These are phyloP conservation scores for Populus davidiana DNA, from an alignment of 345 rosid genomes.

Conservation along the genomic window DNA sequence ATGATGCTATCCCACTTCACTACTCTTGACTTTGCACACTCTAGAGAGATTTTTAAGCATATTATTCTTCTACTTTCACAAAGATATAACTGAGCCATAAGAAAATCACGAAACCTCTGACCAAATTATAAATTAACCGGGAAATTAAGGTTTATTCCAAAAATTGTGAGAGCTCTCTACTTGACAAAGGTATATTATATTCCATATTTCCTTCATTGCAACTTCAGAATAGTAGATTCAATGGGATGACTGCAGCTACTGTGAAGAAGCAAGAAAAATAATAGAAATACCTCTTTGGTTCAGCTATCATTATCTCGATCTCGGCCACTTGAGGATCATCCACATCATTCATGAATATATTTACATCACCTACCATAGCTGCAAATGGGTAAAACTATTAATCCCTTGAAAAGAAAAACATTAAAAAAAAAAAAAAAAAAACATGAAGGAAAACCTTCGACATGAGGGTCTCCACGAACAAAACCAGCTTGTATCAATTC, in stretches of 20 bases:
- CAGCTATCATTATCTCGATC: conserved; percentile 93
- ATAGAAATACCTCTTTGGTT: conserved; percentile 57
- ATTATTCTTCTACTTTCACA: neutral
- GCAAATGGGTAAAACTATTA: conserved; percentile 15
- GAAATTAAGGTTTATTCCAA: too few relatives aligned
- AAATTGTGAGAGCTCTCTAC: too few relatives aligned
- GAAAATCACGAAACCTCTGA: neutral
- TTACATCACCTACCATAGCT: conserved; percentile 95
- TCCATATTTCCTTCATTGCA: too few relatives aligned
- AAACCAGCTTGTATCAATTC: conserved; percentile 52
- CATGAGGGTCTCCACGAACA: conserved; percentile 60
- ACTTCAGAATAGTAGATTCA: neutral
- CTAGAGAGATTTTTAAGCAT: neutral
- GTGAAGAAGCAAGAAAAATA: neutral
- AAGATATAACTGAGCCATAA: neutral
- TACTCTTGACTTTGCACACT: too few relatives aligned
- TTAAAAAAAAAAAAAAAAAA: neutral
- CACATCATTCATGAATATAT: conserved; percentile 86
- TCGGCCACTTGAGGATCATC: conserved; percentile 78
- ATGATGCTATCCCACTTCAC: too few relatives aligned
- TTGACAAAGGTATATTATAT: too few relatives aligned
- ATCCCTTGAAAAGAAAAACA: neutral
- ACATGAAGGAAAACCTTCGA: conserved; percentile 46
- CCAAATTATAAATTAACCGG: too few relatives aligned
- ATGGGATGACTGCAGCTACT: too few relatives aligned